These are phyloP conservation scores for Tylopilus sp. DNA, from an alignment of 1,284 basidiomycete genomes.

Conservation along the genomic window DNA sequence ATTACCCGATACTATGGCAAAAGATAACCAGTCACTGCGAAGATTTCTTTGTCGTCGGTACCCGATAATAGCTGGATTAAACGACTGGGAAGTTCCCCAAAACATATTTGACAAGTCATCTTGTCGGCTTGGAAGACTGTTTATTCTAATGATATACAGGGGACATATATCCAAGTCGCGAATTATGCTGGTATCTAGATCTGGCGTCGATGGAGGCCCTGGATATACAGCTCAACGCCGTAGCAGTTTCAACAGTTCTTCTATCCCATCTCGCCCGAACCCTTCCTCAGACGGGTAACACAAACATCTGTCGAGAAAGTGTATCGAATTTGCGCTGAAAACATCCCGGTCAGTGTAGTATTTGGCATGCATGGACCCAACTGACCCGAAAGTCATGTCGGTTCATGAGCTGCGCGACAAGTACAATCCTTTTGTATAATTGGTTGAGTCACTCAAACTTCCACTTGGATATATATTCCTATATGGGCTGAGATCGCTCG, in stretches of 20 bases:
- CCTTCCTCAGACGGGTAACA: conserved; percentile 42
- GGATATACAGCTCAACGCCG: conserved; percentile 22
- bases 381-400: conserved; percentile 42
- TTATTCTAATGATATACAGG: neutral
- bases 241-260: conserved; percentile 36
- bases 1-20: no score
- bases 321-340: conserved; percentile 42
- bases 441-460: conserved; percentile 39
- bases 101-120: conserved; percentile 37
- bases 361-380: neutral
- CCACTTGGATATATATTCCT: conserved; percentile 44
- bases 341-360: neutral
- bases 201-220: no score
- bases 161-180: neutral
- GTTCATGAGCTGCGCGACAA: conserved; percentile 36
- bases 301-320: conserved; percentile 40
- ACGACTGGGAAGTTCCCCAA: conserved; percentile 4
- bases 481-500: conserved; percentile 35
- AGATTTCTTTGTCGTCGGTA: no score
- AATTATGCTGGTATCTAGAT: neutral
- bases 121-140: no score
- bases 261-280: conserved; percentile 41
- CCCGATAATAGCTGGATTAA: no score
- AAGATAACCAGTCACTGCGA: no score
- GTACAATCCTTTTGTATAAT: conserved; percentile 39